Percentiles rank a stretch among this genome's conserved stretches.
phyloP scores from a whole-genome alignment of 1,284 basidiomycete genomes.

The Papiliotrema nemorosa region DNA sequence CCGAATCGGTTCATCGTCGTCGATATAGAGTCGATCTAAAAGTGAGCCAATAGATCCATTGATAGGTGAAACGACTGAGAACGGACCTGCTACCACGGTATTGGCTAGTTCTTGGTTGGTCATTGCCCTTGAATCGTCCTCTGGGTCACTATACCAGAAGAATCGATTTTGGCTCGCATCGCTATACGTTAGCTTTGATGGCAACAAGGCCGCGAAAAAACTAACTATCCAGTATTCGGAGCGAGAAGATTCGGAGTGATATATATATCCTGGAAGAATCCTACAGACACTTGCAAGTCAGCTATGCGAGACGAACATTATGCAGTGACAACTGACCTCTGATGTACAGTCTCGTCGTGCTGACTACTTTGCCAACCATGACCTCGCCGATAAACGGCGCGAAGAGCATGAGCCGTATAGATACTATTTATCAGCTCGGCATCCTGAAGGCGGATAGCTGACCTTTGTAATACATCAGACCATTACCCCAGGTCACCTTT shows the following conservation, averaged over 20 bases:
- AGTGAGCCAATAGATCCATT: slow-evolving; percentile 8
- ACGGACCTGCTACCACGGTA: slow-evolving; percentile 43
- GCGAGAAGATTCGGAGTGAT: slow-evolving; percentile 63
- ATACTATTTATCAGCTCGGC: slow-evolving; percentile 55
- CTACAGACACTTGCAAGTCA: slow-evolving; percentile 65
- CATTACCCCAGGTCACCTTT: slow-evolving; percentile 90
- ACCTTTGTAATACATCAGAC: slow-evolving; percentile 92
- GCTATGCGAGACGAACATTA: not conserved
- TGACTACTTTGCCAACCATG: slow-evolving; percentile 80
- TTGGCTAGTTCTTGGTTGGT: slow-evolving; percentile 60
- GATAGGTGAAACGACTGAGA: not conserved
- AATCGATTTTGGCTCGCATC: slow-evolving; percentile 55
- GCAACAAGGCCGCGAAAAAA: not conserved
- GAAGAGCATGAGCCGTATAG: slow-evolving; percentile 86
- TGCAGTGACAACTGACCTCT: slow-evolving; percentile 57
- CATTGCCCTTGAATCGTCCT: slow-evolving; percentile 26
- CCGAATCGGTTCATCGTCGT: slow-evolving; percentile 75
- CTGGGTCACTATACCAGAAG: slow-evolving; percentile 18
- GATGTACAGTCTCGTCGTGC: slow-evolving; percentile 76
- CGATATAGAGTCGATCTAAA: slow-evolving; percentile 75
- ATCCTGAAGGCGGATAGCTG: slow-evolving; percentile 25
- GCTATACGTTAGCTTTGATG: slow-evolving; percentile 48
- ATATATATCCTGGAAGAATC: slow-evolving; percentile 94
- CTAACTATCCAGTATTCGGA: slow-evolving; percentile 49
- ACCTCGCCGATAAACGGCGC: slow-evolving; percentile 88